Evolutionary conservation across 2,329 filamentous ascomycete genomes (phyloP).

Genomic region (Colletotrichum truncatum): DNA sequence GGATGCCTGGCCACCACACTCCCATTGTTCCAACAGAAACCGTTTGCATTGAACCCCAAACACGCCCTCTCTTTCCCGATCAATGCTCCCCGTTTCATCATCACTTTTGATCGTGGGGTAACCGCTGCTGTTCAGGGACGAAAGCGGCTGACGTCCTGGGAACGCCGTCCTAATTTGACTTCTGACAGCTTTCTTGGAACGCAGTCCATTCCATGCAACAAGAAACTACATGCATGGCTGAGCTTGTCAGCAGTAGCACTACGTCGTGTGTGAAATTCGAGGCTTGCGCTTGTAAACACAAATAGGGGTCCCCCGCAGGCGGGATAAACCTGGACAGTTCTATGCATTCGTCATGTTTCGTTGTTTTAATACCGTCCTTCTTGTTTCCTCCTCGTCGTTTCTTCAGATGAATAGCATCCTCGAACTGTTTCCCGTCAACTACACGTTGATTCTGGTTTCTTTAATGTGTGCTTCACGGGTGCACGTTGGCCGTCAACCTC

Average conservation of each 20-base stretch:
- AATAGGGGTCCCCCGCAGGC: constrained; percentile 12
- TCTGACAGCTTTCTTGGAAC: constrained; percentile 9
- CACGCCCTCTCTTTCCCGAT: constrained; percentile 21
- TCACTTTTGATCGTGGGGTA: constrained; percentile 4
- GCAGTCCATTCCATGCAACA: background rate
- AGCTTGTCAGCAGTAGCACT: background rate
- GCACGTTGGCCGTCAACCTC: too few relatives aligned
- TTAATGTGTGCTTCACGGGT: too few relatives aligned
- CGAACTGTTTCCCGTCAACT: too few relatives aligned
- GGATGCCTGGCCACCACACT: background rate
- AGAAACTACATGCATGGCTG: background rate
- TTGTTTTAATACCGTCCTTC: background rate
- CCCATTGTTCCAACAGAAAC: constrained; percentile 12
- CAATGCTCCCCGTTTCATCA: constrained; percentile 30
- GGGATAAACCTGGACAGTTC: constrained; percentile 6
- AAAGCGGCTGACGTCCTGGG: constrained; percentile 9
- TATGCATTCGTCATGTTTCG: background rate
- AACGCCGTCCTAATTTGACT: background rate
- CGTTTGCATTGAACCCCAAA: constrained; percentile 25
- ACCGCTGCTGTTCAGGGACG: background rate
- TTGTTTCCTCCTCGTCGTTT: background rate
- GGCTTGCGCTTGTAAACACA: background rate
- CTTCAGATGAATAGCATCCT: background rate
- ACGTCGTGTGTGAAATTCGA: background rate
- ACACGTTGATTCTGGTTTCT: too few relatives aligned